phyloP scores from a whole-genome alignment of 306 rosid species.

The Ormosia emarginata region DNA sequence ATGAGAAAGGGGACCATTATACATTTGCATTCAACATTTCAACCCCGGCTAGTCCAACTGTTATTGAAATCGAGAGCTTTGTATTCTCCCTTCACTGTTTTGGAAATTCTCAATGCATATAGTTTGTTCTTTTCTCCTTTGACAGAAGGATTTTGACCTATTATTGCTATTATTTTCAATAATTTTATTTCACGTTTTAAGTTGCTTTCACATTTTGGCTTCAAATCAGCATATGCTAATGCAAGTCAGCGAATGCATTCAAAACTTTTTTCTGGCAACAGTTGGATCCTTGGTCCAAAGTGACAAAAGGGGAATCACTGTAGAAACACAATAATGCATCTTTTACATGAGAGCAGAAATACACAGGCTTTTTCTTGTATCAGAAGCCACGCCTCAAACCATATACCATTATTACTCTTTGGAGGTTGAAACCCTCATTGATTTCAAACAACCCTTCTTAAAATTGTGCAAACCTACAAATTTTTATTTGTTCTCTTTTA shows the following conservation, averaged over 20 bases:
- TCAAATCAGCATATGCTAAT: neutral
- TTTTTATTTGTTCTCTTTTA: neutral
- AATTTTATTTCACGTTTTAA: constrained; percentile 8
- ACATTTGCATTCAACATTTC: neutral
- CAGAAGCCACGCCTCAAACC: constrained; percentile 45
- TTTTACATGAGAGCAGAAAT: constrained; percentile 30
- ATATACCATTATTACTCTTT: constrained; percentile 23
- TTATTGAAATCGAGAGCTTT: neutral
- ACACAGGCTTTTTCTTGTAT: constrained; percentile 32
- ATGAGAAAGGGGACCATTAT: neutral
- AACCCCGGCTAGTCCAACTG: neutral
- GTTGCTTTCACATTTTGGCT: constrained; percentile 24
- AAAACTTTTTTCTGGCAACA: constrained; percentile 38
- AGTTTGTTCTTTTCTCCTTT: neutral
- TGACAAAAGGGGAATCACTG: constrained; percentile 27
- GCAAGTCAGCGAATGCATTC: constrained; percentile 13
- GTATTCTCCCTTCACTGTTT: neutral
- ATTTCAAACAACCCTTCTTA: constrained; percentile 38
- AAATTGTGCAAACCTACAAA: neutral
- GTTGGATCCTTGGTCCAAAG: constrained; percentile 23
- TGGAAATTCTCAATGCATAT: constrained; percentile 14
- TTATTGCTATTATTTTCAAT: neutral
- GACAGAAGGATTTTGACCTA: constrained; percentile 6
- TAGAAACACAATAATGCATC: constrained; percentile 37
- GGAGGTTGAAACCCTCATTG: constrained; percentile 32